These are phyloP conservation scores for Rhizopogon roseolus DNA, from an alignment of 768 basidiomycete genomes.

Conservation along the genomic window DNA sequence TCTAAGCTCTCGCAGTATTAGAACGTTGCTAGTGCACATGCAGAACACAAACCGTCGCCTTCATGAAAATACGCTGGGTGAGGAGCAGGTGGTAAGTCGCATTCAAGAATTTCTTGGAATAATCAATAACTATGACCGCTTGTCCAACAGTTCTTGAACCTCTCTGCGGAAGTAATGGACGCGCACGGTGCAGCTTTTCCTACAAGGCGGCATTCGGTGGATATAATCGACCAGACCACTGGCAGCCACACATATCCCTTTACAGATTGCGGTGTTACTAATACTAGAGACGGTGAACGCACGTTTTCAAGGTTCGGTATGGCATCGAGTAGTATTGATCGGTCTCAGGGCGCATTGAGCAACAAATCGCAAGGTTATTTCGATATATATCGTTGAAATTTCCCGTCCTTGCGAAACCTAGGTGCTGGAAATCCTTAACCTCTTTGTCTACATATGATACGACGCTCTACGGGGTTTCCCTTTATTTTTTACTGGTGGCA, in stretches of 20 bases:
- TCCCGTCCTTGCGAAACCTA: not conserved
- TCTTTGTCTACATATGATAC: not conserved
- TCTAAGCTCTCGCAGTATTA: conserved; percentile 58
- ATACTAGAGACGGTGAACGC: not conserved
- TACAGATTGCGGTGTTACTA: not conserved
- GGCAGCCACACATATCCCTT: not conserved
- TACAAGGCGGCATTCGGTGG: conserved; percentile 27
- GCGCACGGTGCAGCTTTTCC: conserved; percentile 20
- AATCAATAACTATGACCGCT: not conserved
- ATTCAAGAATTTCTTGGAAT: not conserved
- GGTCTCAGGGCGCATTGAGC: not conserved
- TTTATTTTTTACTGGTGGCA: not conserved
- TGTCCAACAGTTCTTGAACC: conserved; percentile 21
- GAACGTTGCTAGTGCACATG: conserved; percentile 70
- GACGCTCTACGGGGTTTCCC: not conserved
- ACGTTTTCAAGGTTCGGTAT: not conserved
- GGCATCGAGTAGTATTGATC: not conserved
- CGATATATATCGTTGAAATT: not conserved
- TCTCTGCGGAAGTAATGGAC: conserved; percentile 23
- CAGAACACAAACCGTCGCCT: conserved; percentile 49
- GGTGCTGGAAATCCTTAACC: not conserved
- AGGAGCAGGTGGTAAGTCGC: conserved; percentile 49
- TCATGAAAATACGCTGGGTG: conserved; percentile 43
- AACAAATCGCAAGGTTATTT: not conserved
- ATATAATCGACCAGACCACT: conserved; percentile 9